Evolutionary conservation across 257 asterid genomes (phyloP), one percentile per base, ranked within the genome.

Genomic region (Plectranthus barbatus): DNA sequence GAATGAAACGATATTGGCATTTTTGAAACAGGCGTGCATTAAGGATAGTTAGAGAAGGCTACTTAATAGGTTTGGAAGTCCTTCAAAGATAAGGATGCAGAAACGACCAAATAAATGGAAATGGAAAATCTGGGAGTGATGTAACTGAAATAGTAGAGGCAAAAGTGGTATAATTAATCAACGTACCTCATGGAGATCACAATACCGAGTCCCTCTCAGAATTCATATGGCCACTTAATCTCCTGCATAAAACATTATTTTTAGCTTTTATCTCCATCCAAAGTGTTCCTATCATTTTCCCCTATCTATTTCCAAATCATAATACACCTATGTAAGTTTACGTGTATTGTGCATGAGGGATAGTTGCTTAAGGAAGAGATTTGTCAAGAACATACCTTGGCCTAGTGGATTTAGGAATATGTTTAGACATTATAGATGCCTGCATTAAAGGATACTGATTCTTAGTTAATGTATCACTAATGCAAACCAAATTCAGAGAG

Each of bases 381-480:
- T 26, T 26, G 31, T 26, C 31, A 26, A 52, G 74, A 56, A 71
- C 15, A 49, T 87, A 87, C 93, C 94, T 85, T 68, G 94, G 85
- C 74, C 51, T 79, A 71, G 86, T 91, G 42, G 92, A 67, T 67
- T 72, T 85, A 2, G 77, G 66, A 47, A 77, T 76, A 73, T 77
- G 91, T 71, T 83, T 88, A 69, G 94, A 85, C 94, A 88, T 85
- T 37, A 88, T 74, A 56, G 90, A 83, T 51, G 86, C 92, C 94
- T 88, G 85, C 83, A 70, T 54, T 52, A 62, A 45, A 74, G 60
- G 50, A 64, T 39, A 39, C 9, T 31, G 59, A 19, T 18, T 50
- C 46, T 62, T 34, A 60, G 58, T 45, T 19, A 6, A 48, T 36
- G 47, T 56, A 57, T 6, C 52, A 54, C n/a, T 34, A 41, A 9